These are phyloP conservation scores for Penicillium taxi DNA, from an alignment of 495 filamentous ascomycete species.

Conservation along the genomic window DNA sequence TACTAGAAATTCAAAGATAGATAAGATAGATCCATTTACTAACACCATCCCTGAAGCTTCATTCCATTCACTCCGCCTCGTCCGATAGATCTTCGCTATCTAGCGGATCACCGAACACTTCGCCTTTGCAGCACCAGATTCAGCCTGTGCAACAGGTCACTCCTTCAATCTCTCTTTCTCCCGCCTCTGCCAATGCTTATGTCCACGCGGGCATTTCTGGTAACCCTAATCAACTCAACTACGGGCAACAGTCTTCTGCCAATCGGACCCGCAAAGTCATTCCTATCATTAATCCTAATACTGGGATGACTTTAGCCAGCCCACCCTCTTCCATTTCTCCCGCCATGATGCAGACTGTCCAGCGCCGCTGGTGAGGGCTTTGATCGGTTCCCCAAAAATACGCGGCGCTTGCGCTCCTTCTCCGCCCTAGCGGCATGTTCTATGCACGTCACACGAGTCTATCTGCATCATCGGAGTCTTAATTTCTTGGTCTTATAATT, in stretches of 20 bases:
- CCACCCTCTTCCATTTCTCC: conserved; percentile 88
- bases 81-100: conserved; percentile 93
- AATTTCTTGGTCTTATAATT: conserved; percentile 17
- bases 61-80: conserved; percentile 76
- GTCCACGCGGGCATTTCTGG: conserved; percentile 49
- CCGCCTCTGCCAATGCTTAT: conserved; percentile 57
- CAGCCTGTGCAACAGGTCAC: conserved; percentile 69
- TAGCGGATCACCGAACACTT: conserved; percentile 88
- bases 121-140: conserved; percentile 72
- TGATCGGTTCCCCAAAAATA: conserved; percentile 16
- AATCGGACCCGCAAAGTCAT: conserved; percentile 91
- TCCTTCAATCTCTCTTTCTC: conserved; percentile 72
- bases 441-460: conserved; percentile 24
- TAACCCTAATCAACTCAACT: conserved; percentile 56
- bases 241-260: conserved; percentile 83
- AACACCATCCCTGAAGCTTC: conserved; percentile 51
- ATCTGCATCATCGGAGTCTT: conserved; percentile 41
- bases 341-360: conserved; percentile 68
- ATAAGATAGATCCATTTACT: too few species aligned
- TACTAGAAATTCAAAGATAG: too few species aligned
- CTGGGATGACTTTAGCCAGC: conserved; percentile 79
- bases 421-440: conserved; percentile 29
- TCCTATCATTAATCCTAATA: conserved; percentile 94
- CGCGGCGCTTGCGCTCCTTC: conserved; percentile 20
- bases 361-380: conserved; percentile 51